Evolutionary conservation across 257 asterid species (phyloP).

Genomic region (Nicotiana otophora): DNA sequence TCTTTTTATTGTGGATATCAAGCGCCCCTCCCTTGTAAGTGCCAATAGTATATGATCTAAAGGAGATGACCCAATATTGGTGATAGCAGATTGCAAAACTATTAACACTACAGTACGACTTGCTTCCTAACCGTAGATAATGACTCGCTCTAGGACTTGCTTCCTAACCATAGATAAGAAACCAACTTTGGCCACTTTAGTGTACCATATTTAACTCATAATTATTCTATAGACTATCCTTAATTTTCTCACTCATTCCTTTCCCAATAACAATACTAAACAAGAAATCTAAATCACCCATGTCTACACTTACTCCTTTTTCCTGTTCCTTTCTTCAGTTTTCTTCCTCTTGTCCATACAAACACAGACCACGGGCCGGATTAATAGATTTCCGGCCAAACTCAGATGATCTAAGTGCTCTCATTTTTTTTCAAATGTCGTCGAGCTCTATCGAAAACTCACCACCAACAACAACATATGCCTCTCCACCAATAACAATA

Average conservation of each 20-base stretch:
- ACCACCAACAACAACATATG: slow-evolving; percentile 21
- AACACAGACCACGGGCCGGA: slow-evolving; percentile 26
- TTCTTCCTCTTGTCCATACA: slow-evolving; percentile 17
- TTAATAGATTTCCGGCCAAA: slow-evolving; percentile 17
- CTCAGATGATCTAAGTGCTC: background rate
- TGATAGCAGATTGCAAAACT: too few relatives aligned
- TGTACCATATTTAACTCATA: slow-evolving; percentile 9
- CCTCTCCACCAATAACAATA: slow-evolving; percentile 57
- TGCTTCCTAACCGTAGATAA: background rate
- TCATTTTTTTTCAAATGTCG: slow-evolving; percentile 37
- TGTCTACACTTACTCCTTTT: slow-evolving; percentile 15
- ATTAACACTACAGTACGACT: background rate
- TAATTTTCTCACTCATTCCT: slow-evolving; percentile 17
- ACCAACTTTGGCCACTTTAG: slow-evolving; percentile 7
- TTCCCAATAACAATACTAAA: background rate
- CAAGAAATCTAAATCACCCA: slow-evolving; percentile 13
- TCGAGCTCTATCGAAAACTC: slow-evolving; percentile 26
- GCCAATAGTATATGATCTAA: too few relatives aligned
- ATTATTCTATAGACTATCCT: slow-evolving; percentile 15
- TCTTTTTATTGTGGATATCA: too few relatives aligned
- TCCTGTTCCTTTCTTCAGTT: slow-evolving; percentile 15
- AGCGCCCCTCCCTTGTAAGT: too few relatives aligned
- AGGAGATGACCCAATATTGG: too few relatives aligned
- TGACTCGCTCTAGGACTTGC: slow-evolving; percentile 17
- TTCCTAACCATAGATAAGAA: slow-evolving; percentile 14